A percentile compares a stretch with the other conserved stretches of the same genome.
Evolutionary conservation across 225 moss, liverwort and hornwort species (phyloP).

Genomic region (Sphagnum contortum): DNA sequence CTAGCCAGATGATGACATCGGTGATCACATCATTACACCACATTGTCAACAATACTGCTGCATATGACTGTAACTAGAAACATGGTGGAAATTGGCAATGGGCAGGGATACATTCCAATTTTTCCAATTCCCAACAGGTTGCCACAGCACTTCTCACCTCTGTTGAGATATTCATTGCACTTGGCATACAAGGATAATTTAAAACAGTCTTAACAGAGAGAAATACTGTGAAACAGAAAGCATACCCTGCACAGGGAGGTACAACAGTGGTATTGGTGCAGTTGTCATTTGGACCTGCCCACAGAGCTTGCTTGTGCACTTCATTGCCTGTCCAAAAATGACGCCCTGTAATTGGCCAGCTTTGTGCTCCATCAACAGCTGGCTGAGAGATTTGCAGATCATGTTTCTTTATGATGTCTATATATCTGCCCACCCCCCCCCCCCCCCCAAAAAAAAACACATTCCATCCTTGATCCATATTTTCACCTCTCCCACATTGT

Average conservation of each 20-base stretch:
- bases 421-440: conserved; percentile 15
- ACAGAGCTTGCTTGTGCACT: conserved; percentile 54
- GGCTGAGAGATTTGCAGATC: conserved; percentile 57
- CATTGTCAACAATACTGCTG: not conserved
- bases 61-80: not conserved
- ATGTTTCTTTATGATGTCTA: conserved; percentile 45
- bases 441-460: too few species aligned
- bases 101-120: too few species aligned
- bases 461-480: too few species aligned
- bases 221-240: too few species aligned
- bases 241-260: conserved; percentile 49
- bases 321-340: conserved; percentile 50
- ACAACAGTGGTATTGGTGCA: conserved; percentile 34
- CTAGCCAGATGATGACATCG: too few species aligned
- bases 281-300: conserved; percentile 49
- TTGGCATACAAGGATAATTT: too few species aligned
- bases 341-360: conserved; percentile 56
- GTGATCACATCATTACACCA: too few species aligned
- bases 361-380: conserved; percentile 51
- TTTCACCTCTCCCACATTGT: too few species aligned
- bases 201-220: too few species aligned
- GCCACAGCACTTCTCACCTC: too few species aligned
- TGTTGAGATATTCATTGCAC: too few species aligned
- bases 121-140: too few species aligned
- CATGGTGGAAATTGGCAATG: not conserved